A percentile compares a stretch with the other conserved stretches of the same genome.
phyloP scores from a whole-genome alignment of 495 filamentous ascomycete genomes.

The Aspergillus carlsbadensis region DNA sequence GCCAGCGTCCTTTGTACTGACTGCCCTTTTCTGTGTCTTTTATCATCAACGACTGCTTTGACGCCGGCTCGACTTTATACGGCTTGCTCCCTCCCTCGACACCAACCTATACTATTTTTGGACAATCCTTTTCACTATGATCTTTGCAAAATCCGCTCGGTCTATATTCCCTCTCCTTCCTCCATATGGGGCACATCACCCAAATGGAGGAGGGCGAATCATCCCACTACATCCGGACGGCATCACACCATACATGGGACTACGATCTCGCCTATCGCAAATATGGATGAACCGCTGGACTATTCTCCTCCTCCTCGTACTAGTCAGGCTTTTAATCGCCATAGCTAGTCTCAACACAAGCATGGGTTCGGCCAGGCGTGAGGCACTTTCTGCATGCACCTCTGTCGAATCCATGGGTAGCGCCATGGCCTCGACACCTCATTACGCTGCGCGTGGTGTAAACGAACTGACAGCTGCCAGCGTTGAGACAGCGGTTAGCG shows the following conservation, averaged over 20 bases:
- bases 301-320: constrained; percentile 78
- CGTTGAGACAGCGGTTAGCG: constrained; percentile 74
- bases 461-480: constrained; percentile 79
- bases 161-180: constrained; percentile 45
- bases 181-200: constrained; percentile 44
- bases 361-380: constrained; percentile 68
- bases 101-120: neutral
- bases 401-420: constrained; percentile 93
- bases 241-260: constrained; percentile 90
- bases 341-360: constrained; percentile 66
- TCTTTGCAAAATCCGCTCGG: constrained; percentile 31
- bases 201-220: constrained; percentile 29
- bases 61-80: neutral
- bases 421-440: constrained; percentile 95
- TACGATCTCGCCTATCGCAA: constrained; percentile 87
- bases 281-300: constrained; percentile 98
- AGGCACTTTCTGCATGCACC: constrained; percentile 86
- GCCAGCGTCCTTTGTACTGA: constrained; percentile 2
- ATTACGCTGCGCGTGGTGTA: constrained; percentile 84
- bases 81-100: neutral
- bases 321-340: constrained; percentile 76
- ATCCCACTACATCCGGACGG: constrained; percentile 62
- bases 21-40: constrained; percentile 5
- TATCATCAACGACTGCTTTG: neutral
- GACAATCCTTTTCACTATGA: constrained; percentile 20